A percentile compares a stretch with the other conserved stretches of the same genome.
phyloP scores from a whole-genome alignment of 805 yeast species.

The Cephaloascus fragrans region DNA sequence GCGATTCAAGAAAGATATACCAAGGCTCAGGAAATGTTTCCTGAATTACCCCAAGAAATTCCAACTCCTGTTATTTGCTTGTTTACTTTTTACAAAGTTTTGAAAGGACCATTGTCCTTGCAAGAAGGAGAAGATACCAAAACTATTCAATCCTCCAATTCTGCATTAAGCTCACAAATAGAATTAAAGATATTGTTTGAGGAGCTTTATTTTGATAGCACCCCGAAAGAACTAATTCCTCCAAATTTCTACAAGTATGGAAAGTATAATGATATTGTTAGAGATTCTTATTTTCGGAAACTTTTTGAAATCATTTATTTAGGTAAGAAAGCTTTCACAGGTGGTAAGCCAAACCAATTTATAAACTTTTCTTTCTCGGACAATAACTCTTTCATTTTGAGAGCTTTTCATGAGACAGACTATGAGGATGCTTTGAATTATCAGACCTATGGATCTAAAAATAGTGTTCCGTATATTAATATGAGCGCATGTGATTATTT shows the following conservation, averaged over 20 bases:
- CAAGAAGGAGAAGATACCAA: conserved; percentile 34
- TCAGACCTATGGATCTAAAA: conserved; percentile 12
- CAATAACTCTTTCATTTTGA: conserved; percentile 20
- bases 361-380: conserved; percentile 19
- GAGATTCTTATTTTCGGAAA: conserved; percentile 47
- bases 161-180: conserved; percentile 45
- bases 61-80: conserved; percentile 56
- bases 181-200: conserved; percentile 42
- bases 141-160: conserved; percentile 43
- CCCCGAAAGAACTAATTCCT: conserved; percentile 31
- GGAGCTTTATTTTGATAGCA: conserved; percentile 33
- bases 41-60: conserved; percentile 10
- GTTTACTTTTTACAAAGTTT: conserved; percentile 48
- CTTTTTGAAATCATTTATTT: conserved; percentile 41
- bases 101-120: conserved; percentile 55
- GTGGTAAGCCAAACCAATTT: conserved; percentile 7
- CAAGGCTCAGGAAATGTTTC: conserved; percentile 19
- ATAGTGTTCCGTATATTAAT: conserved; percentile 16
- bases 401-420: conserved; percentile 26
- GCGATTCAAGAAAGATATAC: conserved; percentile 44
- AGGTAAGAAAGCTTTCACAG: conserved; percentile 12
- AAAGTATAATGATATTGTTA: conserved; percentile 16
- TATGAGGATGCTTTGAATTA: conserved; percentile 15
- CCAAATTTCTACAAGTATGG: conserved; percentile 30
- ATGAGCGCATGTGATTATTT: conserved; percentile 20